Evolutionary conservation across 1,284 basidiomycete genomes (phyloP).

Genomic region (Anthracocystis panici-leucophaei): DNA sequence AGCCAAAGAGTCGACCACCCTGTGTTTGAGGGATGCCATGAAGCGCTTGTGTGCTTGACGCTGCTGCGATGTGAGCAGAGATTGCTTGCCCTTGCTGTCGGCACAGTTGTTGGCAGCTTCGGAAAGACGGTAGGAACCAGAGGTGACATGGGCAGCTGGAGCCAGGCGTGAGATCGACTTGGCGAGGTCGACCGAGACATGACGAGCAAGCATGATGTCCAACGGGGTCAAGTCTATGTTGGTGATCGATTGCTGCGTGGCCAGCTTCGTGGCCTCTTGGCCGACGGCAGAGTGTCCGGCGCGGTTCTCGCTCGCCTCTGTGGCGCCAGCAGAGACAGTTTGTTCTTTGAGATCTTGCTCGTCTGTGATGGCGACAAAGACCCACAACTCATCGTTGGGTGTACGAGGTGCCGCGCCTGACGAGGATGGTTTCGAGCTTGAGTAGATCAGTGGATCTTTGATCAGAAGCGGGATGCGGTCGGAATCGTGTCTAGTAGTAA

Average conservation of each 20-base stretch:
- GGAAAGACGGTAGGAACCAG: conserved; percentile 21
- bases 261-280: neutral
- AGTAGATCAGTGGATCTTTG: conserved; percentile 11
- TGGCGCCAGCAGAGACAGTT: neutral
- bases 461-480: conserved; percentile 4
- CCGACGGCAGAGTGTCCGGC: neutral
- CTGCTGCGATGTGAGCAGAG: conserved; percentile 26
- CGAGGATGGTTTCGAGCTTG: neutral
- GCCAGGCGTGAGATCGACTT: conserved; percentile 14
- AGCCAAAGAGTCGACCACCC: conserved; percentile 8
- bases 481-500: neutral
- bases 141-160: neutral
- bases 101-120: conserved; percentile 1
- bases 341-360: neutral
- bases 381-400: conserved; percentile 15
- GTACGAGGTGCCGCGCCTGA: neutral
- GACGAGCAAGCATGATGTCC: neutral
- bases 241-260: neutral
- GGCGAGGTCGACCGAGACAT: conserved; percentile 13
- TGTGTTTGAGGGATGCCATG: conserved; percentile 17
- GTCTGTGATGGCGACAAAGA: conserved; percentile 21
- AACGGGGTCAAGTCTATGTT: neutral
- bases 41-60: conserved; percentile 28
- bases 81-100: conserved; percentile 24
- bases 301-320: neutral